Conservation (phyloP, 768 basidiomycete genomes). For the Lactifluus volemus region DNA sequence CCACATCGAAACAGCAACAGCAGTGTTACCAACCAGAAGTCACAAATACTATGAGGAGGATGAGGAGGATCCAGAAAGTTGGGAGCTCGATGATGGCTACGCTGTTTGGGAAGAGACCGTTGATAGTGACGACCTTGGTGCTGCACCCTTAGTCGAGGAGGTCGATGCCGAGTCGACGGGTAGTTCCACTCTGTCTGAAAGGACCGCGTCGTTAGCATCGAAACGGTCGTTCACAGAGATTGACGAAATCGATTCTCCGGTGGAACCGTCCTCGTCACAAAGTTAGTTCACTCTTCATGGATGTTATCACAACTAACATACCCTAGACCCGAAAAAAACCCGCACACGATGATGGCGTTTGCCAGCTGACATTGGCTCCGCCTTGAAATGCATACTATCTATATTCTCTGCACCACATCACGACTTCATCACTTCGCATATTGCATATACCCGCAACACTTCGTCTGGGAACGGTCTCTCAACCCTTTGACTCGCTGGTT, state of each 20-base stretch:
- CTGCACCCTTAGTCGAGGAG: background rate
- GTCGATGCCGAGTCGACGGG: slow-evolving; percentile 10
- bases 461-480: background rate
- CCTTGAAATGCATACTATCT: background rate
- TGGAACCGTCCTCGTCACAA: slow-evolving; percentile 1
- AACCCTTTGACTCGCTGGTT: background rate
- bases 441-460: background rate
- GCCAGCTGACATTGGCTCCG: background rate
- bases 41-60: background rate
- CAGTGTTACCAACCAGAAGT: background rate
- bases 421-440: background rate
- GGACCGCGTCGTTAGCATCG: slow-evolving; percentile 1
- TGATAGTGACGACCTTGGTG: slow-evolving; percentile 7
- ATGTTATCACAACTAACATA: background rate
- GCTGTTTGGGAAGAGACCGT: slow-evolving; percentile 5
- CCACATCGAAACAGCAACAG: background rate
- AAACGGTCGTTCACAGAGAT: slow-evolving; percentile 10
- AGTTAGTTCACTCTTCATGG: background rate
- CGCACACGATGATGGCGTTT: slow-evolving; percentile 5
- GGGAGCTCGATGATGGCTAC: slow-evolving; percentile 15
- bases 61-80: slow-evolving; percentile 10
- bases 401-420: background rate
- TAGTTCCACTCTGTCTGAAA: slow-evolving; percentile 13
- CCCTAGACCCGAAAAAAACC: slow-evolving; percentile 9
- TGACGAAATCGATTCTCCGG: background rate